These are phyloP conservation scores for Conticribra weissflogii DNA, from an alignment of 108 stramenopile species.

Conservation along the genomic window DNA sequence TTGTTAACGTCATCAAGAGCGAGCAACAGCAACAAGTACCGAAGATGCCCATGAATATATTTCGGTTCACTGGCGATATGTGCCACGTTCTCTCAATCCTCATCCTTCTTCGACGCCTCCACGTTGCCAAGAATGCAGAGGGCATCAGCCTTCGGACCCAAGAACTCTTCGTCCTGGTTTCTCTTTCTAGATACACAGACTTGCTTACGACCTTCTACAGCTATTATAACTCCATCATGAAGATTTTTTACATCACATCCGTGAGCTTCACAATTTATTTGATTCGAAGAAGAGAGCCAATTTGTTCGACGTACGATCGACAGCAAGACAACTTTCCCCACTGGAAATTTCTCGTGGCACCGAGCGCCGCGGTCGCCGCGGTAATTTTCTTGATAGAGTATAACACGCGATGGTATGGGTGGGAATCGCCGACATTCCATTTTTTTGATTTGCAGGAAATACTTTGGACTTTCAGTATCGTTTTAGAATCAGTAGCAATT, in stretches of 20 bases:
- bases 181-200: conserved; percentile 91
- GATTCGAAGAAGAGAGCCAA: conserved; percentile 89
- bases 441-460: conserved; percentile 62
- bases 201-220: conserved; percentile 91
- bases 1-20: too few relatives aligned
- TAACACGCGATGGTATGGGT: too few relatives aligned
- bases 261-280: conserved; percentile 95
- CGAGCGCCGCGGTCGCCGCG: conserved; percentile 85
- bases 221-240: conserved; percentile 97
- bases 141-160: conserved; percentile 98
- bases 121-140: conserved; percentile 93
- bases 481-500: conserved; percentile 94
- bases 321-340: conserved; percentile 97
- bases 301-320: conserved; percentile 95
- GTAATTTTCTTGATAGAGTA: conserved; percentile 80
- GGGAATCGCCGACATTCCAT: conserved; percentile 47
- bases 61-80: conserved; percentile 98
- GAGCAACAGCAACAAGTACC: not conserved
- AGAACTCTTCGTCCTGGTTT: conserved; percentile 97
- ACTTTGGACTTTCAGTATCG: conserved; percentile 97
- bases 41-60: conserved; percentile 79
- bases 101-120: conserved; percentile 92
- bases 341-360: conserved; percentile 94
- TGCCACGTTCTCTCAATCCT: conserved; percentile 96
- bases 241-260: conserved; percentile 91